Evolutionary conservation across 345 rosid species (phyloP).

Genomic region (Syzygium oleosum): DNA sequence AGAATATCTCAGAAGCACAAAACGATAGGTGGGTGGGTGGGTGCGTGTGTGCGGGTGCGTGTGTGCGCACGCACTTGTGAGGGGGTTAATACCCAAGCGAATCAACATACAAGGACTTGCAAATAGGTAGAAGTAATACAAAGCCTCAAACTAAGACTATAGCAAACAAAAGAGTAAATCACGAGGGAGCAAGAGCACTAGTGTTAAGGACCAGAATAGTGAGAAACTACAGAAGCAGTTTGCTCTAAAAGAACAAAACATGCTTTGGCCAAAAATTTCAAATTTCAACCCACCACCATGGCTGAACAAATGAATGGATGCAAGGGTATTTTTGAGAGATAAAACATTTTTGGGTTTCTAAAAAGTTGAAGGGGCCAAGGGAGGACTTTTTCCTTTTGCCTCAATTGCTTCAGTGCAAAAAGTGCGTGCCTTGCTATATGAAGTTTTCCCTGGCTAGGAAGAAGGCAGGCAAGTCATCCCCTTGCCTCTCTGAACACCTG

Average conservation of each 20-base stretch:
- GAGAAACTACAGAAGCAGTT: neutral
- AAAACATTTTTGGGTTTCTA: neutral
- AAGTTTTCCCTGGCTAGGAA: neutral
- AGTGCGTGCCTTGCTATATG: neutral
- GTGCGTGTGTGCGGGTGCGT: too few species aligned
- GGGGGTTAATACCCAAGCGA: too few species aligned
- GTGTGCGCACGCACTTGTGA: too few species aligned
- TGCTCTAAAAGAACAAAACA: neutral
- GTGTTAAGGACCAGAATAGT: neutral
- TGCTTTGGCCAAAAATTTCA: neutral
- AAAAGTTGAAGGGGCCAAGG: neutral
- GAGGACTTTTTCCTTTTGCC: neutral
- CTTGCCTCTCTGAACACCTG: neutral
- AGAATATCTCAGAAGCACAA: neutral
- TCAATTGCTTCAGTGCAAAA: neutral
- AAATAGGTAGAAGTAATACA: neutral
- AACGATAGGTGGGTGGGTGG: neutral
- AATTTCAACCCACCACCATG: neutral
- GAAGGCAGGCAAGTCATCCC: neutral
- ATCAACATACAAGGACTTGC: too few species aligned
- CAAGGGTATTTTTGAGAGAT: neutral
- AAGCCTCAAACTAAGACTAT: neutral
- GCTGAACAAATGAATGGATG: neutral
- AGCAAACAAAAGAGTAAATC: neutral
- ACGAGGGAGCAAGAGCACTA: neutral